phyloP scores from a whole-genome alignment of 2,329 filamentous ascomycete species.

The Phoma sp. region DNA sequence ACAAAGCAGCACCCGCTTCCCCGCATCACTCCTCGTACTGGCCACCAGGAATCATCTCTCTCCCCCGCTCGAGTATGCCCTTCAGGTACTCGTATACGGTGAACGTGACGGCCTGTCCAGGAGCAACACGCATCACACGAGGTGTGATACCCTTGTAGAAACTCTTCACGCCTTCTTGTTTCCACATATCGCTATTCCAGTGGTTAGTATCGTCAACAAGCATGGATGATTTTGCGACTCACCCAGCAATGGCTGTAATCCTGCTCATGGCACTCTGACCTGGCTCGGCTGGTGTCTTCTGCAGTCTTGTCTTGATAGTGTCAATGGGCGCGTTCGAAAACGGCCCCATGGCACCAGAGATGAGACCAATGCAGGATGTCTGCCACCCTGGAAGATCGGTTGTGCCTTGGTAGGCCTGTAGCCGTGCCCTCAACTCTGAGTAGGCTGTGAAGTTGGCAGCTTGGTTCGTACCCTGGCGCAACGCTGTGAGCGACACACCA shows the following conservation, averaged over 20 bases:
- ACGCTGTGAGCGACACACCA: slow-evolving; percentile 89
- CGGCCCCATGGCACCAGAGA: slow-evolving; percentile 93
- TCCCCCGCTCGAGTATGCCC: slow-evolving; percentile 54
- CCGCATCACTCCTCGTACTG: slow-evolving; percentile 56
- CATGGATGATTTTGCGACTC: slow-evolving; percentile 32
- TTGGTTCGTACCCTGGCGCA: slow-evolving; percentile 96
- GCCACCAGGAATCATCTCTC: slow-evolving; percentile 56
- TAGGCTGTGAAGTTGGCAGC: slow-evolving; percentile 97
- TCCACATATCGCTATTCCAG: slow-evolving; percentile 57
- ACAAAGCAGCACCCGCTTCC: neutral
- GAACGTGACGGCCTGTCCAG: slow-evolving; percentile 84
- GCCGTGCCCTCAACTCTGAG: slow-evolving; percentile 83
- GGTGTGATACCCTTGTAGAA: slow-evolving; percentile 99
- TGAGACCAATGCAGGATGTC: slow-evolving; percentile 87
- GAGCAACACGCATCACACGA: slow-evolving; percentile 94
- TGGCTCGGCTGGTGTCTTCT: slow-evolving; percentile 82
- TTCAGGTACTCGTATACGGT: slow-evolving; percentile 62
- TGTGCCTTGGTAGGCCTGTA: slow-evolving; percentile 76
- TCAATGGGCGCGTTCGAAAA: slow-evolving; percentile 97
- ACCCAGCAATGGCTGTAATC: slow-evolving; percentile 74
- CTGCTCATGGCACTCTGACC: slow-evolving; percentile 81
- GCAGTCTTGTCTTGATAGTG: slow-evolving; percentile 96
- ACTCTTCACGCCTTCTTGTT: slow-evolving; percentile 88
- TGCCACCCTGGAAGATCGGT: slow-evolving; percentile 83
- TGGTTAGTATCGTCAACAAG: slow-evolving; percentile 13